A percentile compares a stretch with the other conserved stretches of the same genome.
These are phyloP conservation scores for Trichophyton rubrum DNA, from an alignment of 2,329 filamentous ascomycete genomes.

Conservation along the genomic window DNA sequence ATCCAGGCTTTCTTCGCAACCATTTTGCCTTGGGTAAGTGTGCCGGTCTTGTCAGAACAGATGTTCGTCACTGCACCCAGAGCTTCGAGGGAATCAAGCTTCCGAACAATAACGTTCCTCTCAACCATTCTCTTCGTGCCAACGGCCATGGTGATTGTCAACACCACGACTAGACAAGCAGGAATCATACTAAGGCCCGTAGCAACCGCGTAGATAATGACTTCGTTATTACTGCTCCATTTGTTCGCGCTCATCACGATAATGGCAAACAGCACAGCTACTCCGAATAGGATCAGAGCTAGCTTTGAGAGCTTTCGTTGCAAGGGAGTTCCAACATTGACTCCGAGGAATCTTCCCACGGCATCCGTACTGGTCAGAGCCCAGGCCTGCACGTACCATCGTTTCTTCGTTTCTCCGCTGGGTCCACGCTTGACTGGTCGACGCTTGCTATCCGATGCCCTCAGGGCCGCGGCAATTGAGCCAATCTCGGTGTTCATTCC, in stretches of 20 bases:
- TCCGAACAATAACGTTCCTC: slow-evolving; percentile 46
- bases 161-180: slow-evolving; percentile 50
- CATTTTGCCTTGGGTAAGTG: slow-evolving; percentile 53
- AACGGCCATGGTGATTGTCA: slow-evolving; percentile 56
- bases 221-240: slow-evolving; percentile 43
- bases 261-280: slow-evolving; percentile 56
- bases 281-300: slow-evolving; percentile 52
- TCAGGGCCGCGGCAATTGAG: slow-evolving; percentile 51
- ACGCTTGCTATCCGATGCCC: slow-evolving; percentile 43
- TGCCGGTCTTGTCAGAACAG: slow-evolving; percentile 48
- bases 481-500: slow-evolving; percentile 52
- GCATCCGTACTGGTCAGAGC: slow-evolving; percentile 44
- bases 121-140: slow-evolving; percentile 48
- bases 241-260: slow-evolving; percentile 55
- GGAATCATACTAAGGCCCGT: slow-evolving; percentile 51
- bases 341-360: slow-evolving; percentile 51
- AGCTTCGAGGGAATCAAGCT: slow-evolving; percentile 46
- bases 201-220: slow-evolving; percentile 53
- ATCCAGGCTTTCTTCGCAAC: slow-evolving; percentile 49
- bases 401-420: slow-evolving; percentile 39
- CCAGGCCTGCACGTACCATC: slow-evolving; percentile 42
- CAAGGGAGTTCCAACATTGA: slow-evolving; percentile 57
- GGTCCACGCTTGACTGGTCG: slow-evolving; percentile 42
- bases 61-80: slow-evolving; percentile 51
- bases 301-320: slow-evolving; percentile 57